Conservation (phyloP, 2,329 filamentous ascomycete species). For the Cladosporium colombiae region DNA sequence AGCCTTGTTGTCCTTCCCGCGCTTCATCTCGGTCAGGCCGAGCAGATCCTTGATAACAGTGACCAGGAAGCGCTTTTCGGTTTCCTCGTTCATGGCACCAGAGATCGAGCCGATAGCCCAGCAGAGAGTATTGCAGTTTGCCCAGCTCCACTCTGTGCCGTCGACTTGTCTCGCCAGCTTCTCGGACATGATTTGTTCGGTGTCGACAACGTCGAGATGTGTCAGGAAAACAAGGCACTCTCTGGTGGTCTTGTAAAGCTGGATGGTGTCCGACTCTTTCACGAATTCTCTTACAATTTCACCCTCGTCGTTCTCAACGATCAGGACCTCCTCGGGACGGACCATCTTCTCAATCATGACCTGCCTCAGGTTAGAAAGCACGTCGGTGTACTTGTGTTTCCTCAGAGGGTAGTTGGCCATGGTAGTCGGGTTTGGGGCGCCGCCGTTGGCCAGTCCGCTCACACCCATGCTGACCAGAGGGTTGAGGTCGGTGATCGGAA, state of each 20-base stretch:
- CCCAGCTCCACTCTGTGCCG: slow-evolving; percentile 96
- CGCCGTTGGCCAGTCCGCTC: slow-evolving; percentile 70
- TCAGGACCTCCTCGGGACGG: slow-evolving; percentile 91
- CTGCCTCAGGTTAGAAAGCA: slow-evolving; percentile 87
- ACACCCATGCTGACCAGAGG: slow-evolving; percentile 79
- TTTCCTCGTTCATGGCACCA: slow-evolving; percentile 98
- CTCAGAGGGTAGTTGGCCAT: slow-evolving; percentile 88
- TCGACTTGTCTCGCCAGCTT: slow-evolving; percentile 95
- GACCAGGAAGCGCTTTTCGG: slow-evolving; percentile 95
- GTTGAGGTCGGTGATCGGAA: slow-evolving; percentile 91
- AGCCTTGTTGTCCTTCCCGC: slow-evolving; percentile 98
- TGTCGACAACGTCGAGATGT: slow-evolving; percentile 95
- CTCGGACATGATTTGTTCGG: slow-evolving; percentile 98
- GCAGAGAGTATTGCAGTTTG: slow-evolving; percentile 98
- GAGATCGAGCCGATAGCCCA: slow-evolving; percentile 99
- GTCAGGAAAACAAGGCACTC: slow-evolving; percentile 97
- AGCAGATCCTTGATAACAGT: slow-evolving; percentile 98
- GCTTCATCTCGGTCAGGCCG: slow-evolving; percentile 97
- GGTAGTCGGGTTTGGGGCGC: slow-evolving; percentile 80
- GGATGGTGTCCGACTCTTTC: slow-evolving; percentile 98
- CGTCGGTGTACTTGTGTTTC: slow-evolving; percentile 96
- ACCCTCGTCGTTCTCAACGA: slow-evolving; percentile 99
- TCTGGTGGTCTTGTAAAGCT: slow-evolving; percentile 97
- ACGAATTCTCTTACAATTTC: slow-evolving; percentile 99
- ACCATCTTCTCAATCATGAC: slow-evolving; percentile 99